Conservation (phyloP, 2,329 filamentous ascomycete species). For the Sarocladiaceae sp. region DNA sequence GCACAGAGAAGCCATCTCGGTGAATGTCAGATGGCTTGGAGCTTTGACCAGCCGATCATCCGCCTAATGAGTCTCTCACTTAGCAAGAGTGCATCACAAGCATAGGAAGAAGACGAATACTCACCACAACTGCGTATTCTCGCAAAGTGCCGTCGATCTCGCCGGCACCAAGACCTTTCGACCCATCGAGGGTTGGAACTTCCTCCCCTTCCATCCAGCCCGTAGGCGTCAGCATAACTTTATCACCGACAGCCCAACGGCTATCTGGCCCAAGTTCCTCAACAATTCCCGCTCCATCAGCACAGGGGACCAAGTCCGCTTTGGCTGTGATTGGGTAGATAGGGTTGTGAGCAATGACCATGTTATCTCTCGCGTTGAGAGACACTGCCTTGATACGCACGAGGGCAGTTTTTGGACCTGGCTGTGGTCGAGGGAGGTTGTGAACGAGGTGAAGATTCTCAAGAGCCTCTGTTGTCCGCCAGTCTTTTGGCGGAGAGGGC, state of each 20-base stretch:
- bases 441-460: no score
- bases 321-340: constrained; percentile 21
- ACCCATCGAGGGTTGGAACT: constrained; percentile 22
- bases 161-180: constrained; percentile 18
- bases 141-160: constrained; percentile 26
- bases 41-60: constrained; percentile 56
- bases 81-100: no score
- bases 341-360: constrained; percentile 15
- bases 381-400: constrained; percentile 47
- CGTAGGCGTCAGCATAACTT: constrained; percentile 44
- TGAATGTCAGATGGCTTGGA: constrained; percentile 43
- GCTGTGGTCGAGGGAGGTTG: no score
- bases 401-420: constrained; percentile 44
- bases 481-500: no score
- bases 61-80: no score
- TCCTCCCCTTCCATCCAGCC: constrained; percentile 40
- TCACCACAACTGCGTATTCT: constrained; percentile 22
- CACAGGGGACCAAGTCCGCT: constrained; percentile 26
- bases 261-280: constrained; percentile 19
- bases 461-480: no score
- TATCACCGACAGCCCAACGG: constrained; percentile 31
- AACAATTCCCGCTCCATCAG: constrained; percentile 49
- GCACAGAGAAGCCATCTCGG: constrained; percentile 44
- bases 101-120: no score
- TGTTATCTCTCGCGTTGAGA: constrained; percentile 34